These are phyloP conservation scores for Fusarium sp. DNA, from an alignment of 2,329 filamentous ascomycete species.

Conservation along the genomic window DNA sequence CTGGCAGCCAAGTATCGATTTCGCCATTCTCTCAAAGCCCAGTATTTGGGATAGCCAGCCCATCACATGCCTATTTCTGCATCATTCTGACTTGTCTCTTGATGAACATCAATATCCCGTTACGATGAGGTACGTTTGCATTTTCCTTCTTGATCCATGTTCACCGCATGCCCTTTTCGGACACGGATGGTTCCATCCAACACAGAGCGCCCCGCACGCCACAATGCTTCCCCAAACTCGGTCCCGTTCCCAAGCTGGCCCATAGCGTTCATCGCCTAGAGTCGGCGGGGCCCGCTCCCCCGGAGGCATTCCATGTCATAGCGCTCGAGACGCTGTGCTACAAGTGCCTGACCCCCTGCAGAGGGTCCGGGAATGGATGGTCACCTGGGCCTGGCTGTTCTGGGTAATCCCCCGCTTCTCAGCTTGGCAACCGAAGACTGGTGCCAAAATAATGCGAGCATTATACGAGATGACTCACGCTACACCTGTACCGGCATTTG, in stretches of 20 bases:
- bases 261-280: constrained; percentile 21
- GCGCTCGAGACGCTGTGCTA: constrained; percentile 22
- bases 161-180: not conserved
- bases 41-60: not conserved
- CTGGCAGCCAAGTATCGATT: not conserved
- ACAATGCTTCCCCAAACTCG: constrained; percentile 23
- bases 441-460: constrained; percentile 13
- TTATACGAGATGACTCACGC: too few relatives aligned
- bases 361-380: constrained; percentile 29
- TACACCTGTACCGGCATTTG: not conserved
- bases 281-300: constrained; percentile 34
- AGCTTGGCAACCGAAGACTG: constrained; percentile 27
- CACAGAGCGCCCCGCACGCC: constrained; percentile 26
- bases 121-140: constrained; percentile 37
- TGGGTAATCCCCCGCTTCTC: constrained; percentile 35
- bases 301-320: constrained; percentile 10
- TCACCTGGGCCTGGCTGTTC: constrained; percentile 12
- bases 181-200: constrained; percentile 13
- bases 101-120: not conserved
- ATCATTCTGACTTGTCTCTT: not conserved
- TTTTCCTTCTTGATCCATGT: constrained; percentile 12
- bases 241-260: constrained; percentile 18
- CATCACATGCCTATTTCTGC: not conserved
- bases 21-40: not conserved
- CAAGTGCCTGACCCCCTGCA: constrained; percentile 34